phyloP scores from a whole-genome alignment of 768 basidiomycete species.

The Boletus subparvulus region DNA sequence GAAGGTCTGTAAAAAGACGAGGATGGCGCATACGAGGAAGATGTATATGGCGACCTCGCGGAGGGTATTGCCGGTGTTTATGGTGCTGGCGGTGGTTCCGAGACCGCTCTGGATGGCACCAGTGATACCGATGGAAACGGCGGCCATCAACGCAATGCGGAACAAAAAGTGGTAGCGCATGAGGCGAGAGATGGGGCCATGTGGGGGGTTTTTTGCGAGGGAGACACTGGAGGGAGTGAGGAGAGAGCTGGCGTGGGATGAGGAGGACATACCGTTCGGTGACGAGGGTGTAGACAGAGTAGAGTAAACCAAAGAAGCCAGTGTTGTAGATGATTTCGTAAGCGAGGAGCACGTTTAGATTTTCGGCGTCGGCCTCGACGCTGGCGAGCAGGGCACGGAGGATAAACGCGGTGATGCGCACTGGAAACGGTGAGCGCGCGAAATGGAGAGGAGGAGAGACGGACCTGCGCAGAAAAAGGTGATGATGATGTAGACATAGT shows the following conservation, averaged over 20 bases:
- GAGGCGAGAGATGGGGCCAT: conserved; percentile 14
- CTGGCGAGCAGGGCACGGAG: conserved; percentile 16
- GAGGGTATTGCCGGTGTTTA: conserved; percentile 23
- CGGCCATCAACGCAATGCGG: conserved; percentile 26
- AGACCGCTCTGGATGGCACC: conserved; percentile 18
- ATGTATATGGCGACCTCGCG: conserved; percentile 30
- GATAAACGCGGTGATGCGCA: conserved; percentile 19
- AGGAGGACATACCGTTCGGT: conserved; percentile 26
- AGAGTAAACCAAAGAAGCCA: conserved; percentile 34
- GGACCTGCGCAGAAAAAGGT: conserved; percentile 29
- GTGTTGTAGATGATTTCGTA: conserved; percentile 35
- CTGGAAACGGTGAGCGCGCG: background rate
- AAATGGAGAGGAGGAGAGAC: background rate
- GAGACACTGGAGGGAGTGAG: conserved; percentile 10
- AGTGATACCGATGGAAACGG: conserved; percentile 30
- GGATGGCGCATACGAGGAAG: conserved; percentile 27
- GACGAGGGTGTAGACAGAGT: conserved; percentile 32
- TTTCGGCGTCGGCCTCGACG: conserved; percentile 21
- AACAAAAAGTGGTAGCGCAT: conserved; percentile 22
- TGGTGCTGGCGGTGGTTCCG: background rate
- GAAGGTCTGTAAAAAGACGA: conserved; percentile 19
- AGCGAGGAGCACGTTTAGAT: conserved; percentile 25
- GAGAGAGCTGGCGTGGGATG: too few relatives aligned
- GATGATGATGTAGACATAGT: conserved; percentile 22
- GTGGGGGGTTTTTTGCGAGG: conserved; percentile 16